These are phyloP conservation scores for Odontarrhena argentea DNA, from an alignment of 345 rosid species.

Conservation along the genomic window DNA sequence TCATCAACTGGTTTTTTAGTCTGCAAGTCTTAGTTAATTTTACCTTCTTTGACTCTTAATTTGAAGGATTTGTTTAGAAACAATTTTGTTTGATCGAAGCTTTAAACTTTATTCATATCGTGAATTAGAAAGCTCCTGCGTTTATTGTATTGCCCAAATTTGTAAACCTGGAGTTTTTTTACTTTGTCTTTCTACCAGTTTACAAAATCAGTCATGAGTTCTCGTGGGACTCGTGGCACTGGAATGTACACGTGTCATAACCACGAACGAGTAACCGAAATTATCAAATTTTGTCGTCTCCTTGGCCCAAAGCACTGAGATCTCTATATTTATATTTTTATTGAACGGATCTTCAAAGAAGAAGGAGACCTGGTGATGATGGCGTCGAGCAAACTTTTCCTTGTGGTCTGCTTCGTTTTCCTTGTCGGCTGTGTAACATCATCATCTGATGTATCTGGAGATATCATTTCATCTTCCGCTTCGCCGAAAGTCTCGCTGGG, in stretches of 20 bases:
- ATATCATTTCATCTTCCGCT: slow-evolving; percentile 29
- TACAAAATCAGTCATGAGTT: background rate
- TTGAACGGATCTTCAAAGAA: background rate
- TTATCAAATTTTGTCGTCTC: background rate
- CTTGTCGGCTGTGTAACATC: slow-evolving; percentile 24
- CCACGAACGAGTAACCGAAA: background rate
- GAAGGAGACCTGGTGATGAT: slow-evolving; percentile 1
- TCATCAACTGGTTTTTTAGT: background rate
- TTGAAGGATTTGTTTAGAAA: background rate
- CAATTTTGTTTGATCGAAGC: slow-evolving; percentile 1
- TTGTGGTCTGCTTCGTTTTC: slow-evolving; percentile 19
- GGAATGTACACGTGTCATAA: slow-evolving; percentile 21
- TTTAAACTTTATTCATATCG: background rate
- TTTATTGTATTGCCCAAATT: background rate
- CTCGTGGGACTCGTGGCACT: slow-evolving; percentile 5
- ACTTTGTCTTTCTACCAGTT: background rate
- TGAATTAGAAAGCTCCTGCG: background rate
- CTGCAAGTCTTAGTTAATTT: background rate
- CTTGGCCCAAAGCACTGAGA: background rate
- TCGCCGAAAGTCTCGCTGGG: slow-evolving; percentile 56
- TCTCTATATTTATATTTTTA: background rate
- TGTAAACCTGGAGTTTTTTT: background rate
- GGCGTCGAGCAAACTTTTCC: slow-evolving; percentile 35
- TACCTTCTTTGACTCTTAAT: background rate
- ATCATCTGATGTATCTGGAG: slow-evolving; percentile 2